Evolutionary conservation across 2,329 filamentous ascomycete species (phyloP).

Genomic region (Ceratocystis variospora): DNA sequence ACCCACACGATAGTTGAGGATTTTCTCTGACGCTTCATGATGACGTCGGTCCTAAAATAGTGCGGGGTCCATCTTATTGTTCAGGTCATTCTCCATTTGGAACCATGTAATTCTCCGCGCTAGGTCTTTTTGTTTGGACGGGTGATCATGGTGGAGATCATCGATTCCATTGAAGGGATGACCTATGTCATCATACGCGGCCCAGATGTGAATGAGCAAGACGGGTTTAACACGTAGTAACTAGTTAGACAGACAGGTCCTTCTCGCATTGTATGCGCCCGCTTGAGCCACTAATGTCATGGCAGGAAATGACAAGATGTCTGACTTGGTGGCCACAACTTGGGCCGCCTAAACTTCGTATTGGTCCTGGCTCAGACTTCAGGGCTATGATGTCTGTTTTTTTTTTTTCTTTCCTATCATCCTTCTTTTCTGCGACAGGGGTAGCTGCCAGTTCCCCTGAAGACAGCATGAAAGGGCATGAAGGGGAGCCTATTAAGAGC

Average conservation of each 20-base stretch:
- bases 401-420: neutral
- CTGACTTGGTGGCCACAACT: neutral
- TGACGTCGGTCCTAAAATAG: neutral
- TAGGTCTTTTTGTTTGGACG: neutral
- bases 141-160: neutral
- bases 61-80: neutral
- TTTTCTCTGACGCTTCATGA: neutral
- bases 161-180: neutral
- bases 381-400: neutral
- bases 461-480: neutral
- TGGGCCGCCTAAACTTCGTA: neutral
- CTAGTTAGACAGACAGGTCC: neutral
- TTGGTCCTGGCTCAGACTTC: neutral
- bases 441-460: neutral
- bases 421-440: neutral
- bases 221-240: too few relatives aligned
- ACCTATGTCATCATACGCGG: too few relatives aligned
- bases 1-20: neutral
- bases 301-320: slow-evolving; percentile 1
- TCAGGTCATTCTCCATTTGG: neutral
- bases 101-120: slow-evolving; percentile 3
- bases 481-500: neutral
- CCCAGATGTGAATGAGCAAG: too few relatives aligned
- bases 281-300: neutral
- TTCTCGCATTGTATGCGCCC: neutral